These are phyloP conservation scores for Tolypocladium tundrense DNA, from an alignment of 2,329 filamentous ascomycete species.

Conservation along the genomic window DNA sequence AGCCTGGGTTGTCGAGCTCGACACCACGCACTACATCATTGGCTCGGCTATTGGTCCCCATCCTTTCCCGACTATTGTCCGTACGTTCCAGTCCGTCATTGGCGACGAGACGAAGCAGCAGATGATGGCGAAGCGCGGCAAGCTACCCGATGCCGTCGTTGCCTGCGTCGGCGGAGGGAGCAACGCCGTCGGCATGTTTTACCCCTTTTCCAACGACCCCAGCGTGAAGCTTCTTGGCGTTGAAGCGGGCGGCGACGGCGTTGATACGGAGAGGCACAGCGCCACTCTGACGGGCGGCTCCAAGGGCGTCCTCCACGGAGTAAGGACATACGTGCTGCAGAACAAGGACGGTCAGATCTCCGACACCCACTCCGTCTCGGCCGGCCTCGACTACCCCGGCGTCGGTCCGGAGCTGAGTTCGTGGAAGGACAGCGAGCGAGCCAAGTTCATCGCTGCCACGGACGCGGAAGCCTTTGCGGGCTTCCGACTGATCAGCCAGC, in stretches of 20 bases:
- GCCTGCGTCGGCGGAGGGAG: conserved; percentile 93
- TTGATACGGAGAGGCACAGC: conserved; percentile 76
- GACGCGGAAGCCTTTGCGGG: conserved; percentile 83
- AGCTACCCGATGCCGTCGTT: conserved; percentile 90
- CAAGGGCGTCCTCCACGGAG: conserved; percentile 91
- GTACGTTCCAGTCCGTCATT: conserved; percentile 96
- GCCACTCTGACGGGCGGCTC: conserved; percentile 79
- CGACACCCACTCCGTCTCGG: conserved; percentile 93
- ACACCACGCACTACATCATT: conserved; percentile 96
- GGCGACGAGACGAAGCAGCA: conserved; percentile 90
- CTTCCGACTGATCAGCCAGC: conserved; percentile 73
- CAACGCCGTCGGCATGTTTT: conserved; percentile 97
- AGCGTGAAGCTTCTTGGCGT: conserved; percentile 85
- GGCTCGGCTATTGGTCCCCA: conserved; percentile 96
- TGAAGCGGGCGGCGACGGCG: conserved; percentile 86
- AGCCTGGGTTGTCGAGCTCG: conserved; percentile 85
- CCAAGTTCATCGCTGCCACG: conserved; percentile 82
- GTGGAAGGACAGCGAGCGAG: conserved; percentile 87
- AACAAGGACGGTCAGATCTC: conserved; percentile 85
- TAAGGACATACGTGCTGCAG: conserved; percentile 91
- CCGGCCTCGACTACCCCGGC: conserved; percentile 92
- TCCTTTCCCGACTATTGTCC: conserved; percentile 94
- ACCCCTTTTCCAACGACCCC: conserved; percentile 79
- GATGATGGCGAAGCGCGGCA: conserved; percentile 73
- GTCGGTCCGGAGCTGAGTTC: conserved; percentile 84